These are phyloP conservation scores for Pseudocercospora crystallina DNA, from an alignment of 2,329 filamentous ascomycete genomes.

Conservation along the genomic window DNA sequence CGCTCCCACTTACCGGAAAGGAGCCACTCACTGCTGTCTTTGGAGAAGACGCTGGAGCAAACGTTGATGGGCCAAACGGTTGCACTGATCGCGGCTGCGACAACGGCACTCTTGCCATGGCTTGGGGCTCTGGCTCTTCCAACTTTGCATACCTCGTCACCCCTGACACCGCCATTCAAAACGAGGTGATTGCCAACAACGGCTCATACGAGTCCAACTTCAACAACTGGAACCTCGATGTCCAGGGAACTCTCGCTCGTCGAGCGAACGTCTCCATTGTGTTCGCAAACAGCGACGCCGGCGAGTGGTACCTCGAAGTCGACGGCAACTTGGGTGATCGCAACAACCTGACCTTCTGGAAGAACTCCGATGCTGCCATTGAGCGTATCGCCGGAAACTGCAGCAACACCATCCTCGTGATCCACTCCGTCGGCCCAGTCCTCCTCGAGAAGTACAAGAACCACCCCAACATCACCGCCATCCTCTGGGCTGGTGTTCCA, in stretches of 20 bases:
- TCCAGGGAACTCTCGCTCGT: slow-evolving; percentile 31
- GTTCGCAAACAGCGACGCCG: slow-evolving; percentile 50
- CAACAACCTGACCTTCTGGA: slow-evolving; percentile 49
- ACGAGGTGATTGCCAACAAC: slow-evolving; percentile 25
- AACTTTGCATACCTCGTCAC: slow-evolving; percentile 35
- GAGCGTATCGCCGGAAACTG: slow-evolving; percentile 51
- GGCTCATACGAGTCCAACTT: slow-evolving; percentile 28
- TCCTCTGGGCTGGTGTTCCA: slow-evolving; percentile 33
- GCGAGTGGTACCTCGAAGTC: slow-evolving; percentile 52
- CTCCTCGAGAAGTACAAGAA: slow-evolving; percentile 32
- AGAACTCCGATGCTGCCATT: slow-evolving; percentile 53
- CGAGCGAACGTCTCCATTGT: slow-evolving; percentile 41
- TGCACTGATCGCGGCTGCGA: slow-evolving; percentile 46
- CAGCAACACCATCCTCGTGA: slow-evolving; percentile 34
- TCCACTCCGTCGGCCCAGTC: slow-evolving; percentile 31
- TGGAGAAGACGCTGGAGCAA: slow-evolving; percentile 51
- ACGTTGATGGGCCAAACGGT: slow-evolving; percentile 48
- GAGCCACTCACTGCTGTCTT: slow-evolving; percentile 52
- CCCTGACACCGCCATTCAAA: slow-evolving; percentile 32
- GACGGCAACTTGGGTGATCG: slow-evolving; percentile 47
- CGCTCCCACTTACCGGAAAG: slow-evolving; percentile 51
- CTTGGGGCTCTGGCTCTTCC: slow-evolving; percentile 48
- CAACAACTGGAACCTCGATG: slow-evolving; percentile 28
- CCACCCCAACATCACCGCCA: slow-evolving; percentile 34
- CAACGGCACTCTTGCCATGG: slow-evolving; percentile 48